Evolutionary conservation across 805 yeast species (phyloP).

Genomic region (Sungouiella thailandica): DNA sequence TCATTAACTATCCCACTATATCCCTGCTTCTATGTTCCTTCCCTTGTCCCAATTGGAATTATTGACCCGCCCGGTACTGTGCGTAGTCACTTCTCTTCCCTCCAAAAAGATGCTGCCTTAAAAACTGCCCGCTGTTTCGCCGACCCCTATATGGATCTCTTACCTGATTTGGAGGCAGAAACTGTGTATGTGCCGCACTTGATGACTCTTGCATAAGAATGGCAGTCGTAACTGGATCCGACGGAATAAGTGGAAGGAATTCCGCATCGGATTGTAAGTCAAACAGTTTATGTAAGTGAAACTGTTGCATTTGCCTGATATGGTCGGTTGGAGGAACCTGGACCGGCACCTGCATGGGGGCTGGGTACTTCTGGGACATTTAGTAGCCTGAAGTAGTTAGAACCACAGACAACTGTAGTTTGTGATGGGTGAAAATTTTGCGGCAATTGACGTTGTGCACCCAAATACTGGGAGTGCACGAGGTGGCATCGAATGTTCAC

Average conservation of each 20-base stretch:
- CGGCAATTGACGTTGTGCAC: slow-evolving; percentile 18
- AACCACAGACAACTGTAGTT: too few species aligned
- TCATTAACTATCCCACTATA: too few species aligned
- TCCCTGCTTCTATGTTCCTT: too few species aligned
- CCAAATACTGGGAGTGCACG: too few species aligned
- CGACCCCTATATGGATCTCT: too few species aligned
- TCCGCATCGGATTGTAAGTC: slow-evolving; percentile 69
- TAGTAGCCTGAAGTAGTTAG: too few species aligned
- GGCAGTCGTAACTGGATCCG: slow-evolving; percentile 13
- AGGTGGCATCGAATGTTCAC: too few species aligned
- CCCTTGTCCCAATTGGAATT: too few species aligned
- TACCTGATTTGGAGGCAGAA: too few species aligned
- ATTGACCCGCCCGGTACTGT: slow-evolving; percentile 12
- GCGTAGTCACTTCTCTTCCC: slow-evolving; percentile 15
- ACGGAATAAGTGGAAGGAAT: slow-evolving; percentile 38
- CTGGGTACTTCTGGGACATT: too few species aligned
- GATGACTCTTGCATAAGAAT: slow-evolving; percentile 13
- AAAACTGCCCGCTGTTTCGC: slow-evolving; percentile 14
- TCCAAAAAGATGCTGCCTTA: slow-evolving; percentile 15
- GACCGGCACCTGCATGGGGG: slow-evolving; percentile 12
- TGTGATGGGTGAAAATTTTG: slow-evolving; percentile 17
- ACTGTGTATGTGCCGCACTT: too few species aligned
- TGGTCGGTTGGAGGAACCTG: slow-evolving; percentile 38
- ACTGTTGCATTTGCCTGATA: slow-evolving; percentile 19
- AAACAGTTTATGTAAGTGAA: slow-evolving; percentile 63